Conservation (phyloP, 1,284 basidiomycete species). For the Malassezia vespertilionis region DNA sequence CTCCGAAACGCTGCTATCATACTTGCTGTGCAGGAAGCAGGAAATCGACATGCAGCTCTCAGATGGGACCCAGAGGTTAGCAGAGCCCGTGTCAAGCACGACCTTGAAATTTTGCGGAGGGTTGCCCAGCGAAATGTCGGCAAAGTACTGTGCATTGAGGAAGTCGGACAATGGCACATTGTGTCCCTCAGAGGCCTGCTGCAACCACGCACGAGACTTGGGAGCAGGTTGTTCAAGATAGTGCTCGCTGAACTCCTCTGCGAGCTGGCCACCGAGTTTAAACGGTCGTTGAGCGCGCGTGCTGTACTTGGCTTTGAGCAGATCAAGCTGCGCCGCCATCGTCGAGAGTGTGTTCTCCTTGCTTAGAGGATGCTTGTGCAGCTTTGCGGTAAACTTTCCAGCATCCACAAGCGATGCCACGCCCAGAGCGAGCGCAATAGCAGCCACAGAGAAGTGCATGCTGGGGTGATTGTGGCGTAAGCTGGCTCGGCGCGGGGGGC, state of each 20-base stretch:
- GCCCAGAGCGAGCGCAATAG: not conserved
- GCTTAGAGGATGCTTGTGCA: conserved; percentile 58
- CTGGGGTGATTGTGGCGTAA: too few species aligned
- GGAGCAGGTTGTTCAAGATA: too few species aligned
- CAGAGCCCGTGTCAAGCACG: conserved; percentile 76
- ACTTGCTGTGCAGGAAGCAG: conserved; percentile 93
- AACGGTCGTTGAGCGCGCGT: too few species aligned
- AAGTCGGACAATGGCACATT: conserved; percentile 84
- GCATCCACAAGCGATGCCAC: conserved; percentile 1
- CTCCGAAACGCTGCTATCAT: conserved; percentile 68
- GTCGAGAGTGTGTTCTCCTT: conserved; percentile 59
- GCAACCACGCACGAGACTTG: too few species aligned
- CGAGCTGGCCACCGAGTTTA: too few species aligned
- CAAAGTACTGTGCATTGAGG: conserved; percentile 94
- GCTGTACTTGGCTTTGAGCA: conserved; percentile 41
- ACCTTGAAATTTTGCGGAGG: conserved; percentile 66
- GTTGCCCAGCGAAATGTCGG: conserved; percentile 70
- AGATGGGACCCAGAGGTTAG: conserved; percentile 90
- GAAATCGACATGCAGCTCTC: conserved; percentile 82
- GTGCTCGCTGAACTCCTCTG: too few species aligned
- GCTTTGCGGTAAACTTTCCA: conserved; percentile 24
- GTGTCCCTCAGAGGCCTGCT: conserved; percentile 62
- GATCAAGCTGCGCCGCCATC: conserved; percentile 57
- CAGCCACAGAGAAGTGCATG: too few species aligned
- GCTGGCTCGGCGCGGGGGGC: too few species aligned